Percentiles rank a stretch among this genome's conserved stretches.
Conservation (phyloP, 768 basidiomycete species). For the Trametes cubensis region DNA sequence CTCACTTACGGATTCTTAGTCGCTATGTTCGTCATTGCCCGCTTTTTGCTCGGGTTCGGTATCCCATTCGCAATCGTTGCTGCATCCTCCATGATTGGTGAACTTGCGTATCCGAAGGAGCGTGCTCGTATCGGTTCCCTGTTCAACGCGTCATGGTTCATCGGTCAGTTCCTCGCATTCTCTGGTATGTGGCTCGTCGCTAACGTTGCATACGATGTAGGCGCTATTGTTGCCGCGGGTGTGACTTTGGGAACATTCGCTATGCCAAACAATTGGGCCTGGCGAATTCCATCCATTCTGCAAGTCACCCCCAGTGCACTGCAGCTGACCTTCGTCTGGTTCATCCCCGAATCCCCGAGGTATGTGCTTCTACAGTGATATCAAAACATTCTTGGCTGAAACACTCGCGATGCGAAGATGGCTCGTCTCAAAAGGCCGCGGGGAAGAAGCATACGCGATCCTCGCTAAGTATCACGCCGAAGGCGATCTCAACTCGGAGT, state of each 20-base stretch:
- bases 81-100: constrained; percentile 68
- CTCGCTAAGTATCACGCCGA: constrained; percentile 64
- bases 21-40: constrained; percentile 60
- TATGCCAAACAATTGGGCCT: constrained; percentile 61
- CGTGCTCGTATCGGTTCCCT: constrained; percentile 65
- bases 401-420: constrained; percentile 35
- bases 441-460: constrained; percentile 63
- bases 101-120: constrained; percentile 71
- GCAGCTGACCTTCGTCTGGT: constrained; percentile 57
- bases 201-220: constrained; percentile 33
- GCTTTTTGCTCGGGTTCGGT: constrained; percentile 60
- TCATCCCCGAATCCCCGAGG: constrained; percentile 63
- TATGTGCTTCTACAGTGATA: constrained; percentile 23
- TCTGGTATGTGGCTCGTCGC: not conserved
- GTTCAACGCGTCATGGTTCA: constrained; percentile 66
- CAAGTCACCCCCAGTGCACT: constrained; percentile 56
- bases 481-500: constrained; percentile 53
- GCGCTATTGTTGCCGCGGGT: constrained; percentile 60
- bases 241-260: constrained; percentile 67
- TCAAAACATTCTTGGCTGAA: not conserved
- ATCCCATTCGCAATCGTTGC: constrained; percentile 64
- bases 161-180: constrained; percentile 37
- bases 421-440: constrained; percentile 64
- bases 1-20: constrained; percentile 35
- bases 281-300: constrained; percentile 70